These are phyloP conservation scores for Aspergillus kassunensis DNA, from an alignment of 495 filamentous ascomycete genomes.

Conservation along the genomic window DNA sequence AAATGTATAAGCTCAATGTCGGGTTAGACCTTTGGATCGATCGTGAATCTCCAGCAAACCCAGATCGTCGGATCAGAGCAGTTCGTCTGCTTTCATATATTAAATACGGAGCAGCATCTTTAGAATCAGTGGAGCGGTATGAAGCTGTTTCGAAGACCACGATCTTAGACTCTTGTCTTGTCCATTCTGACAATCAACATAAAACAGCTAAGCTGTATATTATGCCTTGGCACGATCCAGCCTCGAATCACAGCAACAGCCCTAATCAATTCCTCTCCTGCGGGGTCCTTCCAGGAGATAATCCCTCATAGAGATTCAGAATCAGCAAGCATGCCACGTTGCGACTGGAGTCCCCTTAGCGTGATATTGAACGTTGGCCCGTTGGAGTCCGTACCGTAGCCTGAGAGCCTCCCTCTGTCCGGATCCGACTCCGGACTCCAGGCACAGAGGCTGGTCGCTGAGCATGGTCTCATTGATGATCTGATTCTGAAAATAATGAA, in stretches of 20 bases:
- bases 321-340: not conserved
- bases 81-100: slow-evolving; percentile 2
- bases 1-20: not conserved
- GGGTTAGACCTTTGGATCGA: not conserved
- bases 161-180: not conserved
- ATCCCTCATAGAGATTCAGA: not conserved
- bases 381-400: not conserved
- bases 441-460: no score
- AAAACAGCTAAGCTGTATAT: slow-evolving; percentile 3
- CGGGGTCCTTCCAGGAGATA: not conserved
- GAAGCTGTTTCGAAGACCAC: not conserved
- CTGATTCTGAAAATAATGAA: not conserved
- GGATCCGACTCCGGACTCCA: no score
- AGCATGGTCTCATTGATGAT: not conserved
- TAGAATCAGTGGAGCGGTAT: not conserved
- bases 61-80: slow-evolving; percentile 6
- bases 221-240: not conserved
- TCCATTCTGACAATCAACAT: slow-evolving; percentile 6
- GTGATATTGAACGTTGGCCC: not conserved
- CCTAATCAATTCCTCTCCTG: not conserved
- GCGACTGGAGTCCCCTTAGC: not conserved
- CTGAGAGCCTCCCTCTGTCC: no score
- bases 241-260: not conserved
- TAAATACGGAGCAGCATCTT: not conserved
- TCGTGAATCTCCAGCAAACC: not conserved